phyloP scores from a whole-genome alignment of 331 rosid genomes.

The Stylosanthes scabra region DNA sequence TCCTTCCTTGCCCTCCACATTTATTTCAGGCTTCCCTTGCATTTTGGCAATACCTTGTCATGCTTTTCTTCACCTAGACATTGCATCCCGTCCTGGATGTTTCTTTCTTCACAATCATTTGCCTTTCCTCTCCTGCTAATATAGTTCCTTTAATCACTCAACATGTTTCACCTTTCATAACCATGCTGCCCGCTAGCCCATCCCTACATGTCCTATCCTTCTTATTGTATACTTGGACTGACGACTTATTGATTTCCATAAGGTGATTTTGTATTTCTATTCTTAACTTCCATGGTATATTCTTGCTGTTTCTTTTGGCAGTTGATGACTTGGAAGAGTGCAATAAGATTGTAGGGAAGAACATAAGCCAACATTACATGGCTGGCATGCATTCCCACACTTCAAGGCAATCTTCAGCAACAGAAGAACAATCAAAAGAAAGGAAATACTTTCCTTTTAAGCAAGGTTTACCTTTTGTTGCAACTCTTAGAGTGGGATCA shows the following conservation, averaged over 20 bases:
- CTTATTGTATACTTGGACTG: neutral
- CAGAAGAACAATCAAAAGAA: slow-evolving; percentile 59
- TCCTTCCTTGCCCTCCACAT: neutral
- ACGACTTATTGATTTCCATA: neutral
- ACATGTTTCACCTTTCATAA: neutral
- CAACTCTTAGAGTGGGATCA: slow-evolving; percentile 93
- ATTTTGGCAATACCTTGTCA: neutral
- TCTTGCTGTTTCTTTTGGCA: slow-evolving; percentile 50
- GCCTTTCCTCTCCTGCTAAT: neutral
- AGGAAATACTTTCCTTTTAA: slow-evolving; percentile 86
- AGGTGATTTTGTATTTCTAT: slow-evolving; percentile 10
- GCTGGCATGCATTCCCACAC: slow-evolving; percentile 49
- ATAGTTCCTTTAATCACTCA: neutral
- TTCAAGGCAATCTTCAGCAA: slow-evolving; percentile 56
- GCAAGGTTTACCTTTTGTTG: slow-evolving; percentile 97
- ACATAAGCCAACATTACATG: slow-evolving; percentile 49
- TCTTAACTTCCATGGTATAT: slow-evolving; percentile 17
- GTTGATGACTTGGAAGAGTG: slow-evolving; percentile 98
- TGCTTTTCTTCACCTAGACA: neutral
- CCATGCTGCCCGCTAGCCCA: neutral
- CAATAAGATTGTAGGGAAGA: slow-evolving; percentile 88
- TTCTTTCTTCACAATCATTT: neutral
- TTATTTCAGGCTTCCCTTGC: neutral
- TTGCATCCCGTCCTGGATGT: neutral
- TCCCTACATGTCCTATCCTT: neutral